A percentile compares a stretch with the other conserved stretches of the same genome.
Evolutionary conservation across 306 rosid species (phyloP).

Genomic region (Rosa persica): DNA sequence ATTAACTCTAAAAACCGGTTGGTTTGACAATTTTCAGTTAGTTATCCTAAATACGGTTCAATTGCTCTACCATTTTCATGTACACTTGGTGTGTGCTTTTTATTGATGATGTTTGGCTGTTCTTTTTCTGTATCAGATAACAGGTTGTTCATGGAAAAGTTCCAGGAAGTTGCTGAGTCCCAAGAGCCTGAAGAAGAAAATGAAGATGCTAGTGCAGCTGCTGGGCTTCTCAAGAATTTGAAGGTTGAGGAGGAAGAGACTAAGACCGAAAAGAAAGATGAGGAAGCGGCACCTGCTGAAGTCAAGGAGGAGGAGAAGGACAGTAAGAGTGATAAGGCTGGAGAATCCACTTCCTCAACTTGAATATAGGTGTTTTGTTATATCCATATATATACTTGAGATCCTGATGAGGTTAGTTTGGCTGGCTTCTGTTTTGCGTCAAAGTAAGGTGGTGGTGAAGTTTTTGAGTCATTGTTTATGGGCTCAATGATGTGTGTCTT

Average conservation of each 20-base stretch:
- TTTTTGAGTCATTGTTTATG: conserved; percentile 42
- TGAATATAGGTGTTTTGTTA: conserved; percentile 32
- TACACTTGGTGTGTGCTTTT: neutral
- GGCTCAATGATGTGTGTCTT: conserved; percentile 45
- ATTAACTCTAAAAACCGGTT: neutral
- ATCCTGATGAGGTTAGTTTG: conserved; percentile 40
- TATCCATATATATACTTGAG: conserved; percentile 26
- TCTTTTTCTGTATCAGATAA: conserved; percentile 46
- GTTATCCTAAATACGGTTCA: too few species aligned
- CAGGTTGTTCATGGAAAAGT: conserved; percentile 81
- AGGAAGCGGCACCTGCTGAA: conserved; percentile 54
- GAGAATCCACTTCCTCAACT: conserved; percentile 25
- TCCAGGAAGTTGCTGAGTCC: conserved; percentile 90
- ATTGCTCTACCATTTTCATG: neutral
- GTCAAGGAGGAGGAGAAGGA: conserved; percentile 12
- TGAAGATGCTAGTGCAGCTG: conserved; percentile 60
- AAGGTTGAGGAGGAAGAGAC: conserved; percentile 58
- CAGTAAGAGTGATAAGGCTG: conserved; percentile 8
- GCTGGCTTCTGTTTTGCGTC: conserved; percentile 37
- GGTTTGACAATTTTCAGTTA: neutral
- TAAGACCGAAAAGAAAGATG: conserved; percentile 50
- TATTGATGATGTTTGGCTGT: conserved; percentile 4
- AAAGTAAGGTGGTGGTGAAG: conserved; percentile 38
- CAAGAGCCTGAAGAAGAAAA: conserved; percentile 60
- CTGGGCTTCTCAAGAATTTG: conserved; percentile 70